These are phyloP conservation scores for Phtheirospermum japonicum DNA, from an alignment of 257 asterid genomes.

Conservation along the genomic window DNA sequence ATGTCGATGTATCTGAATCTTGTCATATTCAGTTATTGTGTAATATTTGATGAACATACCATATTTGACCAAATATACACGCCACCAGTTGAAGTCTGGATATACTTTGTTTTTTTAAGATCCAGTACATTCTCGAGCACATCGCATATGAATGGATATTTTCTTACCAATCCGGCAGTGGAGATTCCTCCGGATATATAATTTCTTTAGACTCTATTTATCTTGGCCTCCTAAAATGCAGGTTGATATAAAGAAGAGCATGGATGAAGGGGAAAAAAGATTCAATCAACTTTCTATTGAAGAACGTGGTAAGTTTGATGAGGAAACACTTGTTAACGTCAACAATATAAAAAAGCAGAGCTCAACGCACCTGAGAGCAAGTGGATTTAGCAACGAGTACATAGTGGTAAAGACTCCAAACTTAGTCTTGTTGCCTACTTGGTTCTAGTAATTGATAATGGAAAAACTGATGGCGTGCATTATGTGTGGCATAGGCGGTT, in stretches of 20 bases:
- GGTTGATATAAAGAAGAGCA: conserved; percentile 76
- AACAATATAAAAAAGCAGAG: conserved; percentile 77
- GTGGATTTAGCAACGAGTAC: conserved; percentile 85
- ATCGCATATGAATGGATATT: background rate
- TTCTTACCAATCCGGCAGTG: background rate
- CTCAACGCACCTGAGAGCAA: conserved; percentile 48
- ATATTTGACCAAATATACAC: too few relatives aligned
- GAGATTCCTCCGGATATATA: background rate
- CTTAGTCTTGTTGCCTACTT: background rate
- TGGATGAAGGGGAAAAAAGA: conserved; percentile 76
- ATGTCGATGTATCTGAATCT: too few relatives aligned
- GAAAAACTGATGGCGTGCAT: background rate
- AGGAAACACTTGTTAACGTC: conserved; percentile 92
- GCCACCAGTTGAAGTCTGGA: too few relatives aligned
- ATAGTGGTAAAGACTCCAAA: conserved; percentile 63
- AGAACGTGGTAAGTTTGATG: conserved; percentile 97
- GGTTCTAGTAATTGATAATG: background rate
- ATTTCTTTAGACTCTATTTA: conserved; percentile 12
- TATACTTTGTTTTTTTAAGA: too few relatives aligned
- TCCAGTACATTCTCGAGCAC: too few relatives aligned
- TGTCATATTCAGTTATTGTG: too few relatives aligned
- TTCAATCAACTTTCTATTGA: conserved; percentile 85
- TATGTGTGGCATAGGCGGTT: background rate
- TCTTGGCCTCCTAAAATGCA: conserved; percentile 35
- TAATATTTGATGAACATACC: too few relatives aligned